Percentiles rank a stretch among this genome's conserved stretches.
phyloP scores from a whole-genome alignment of 1,284 basidiomycete genomes.

The Neonothopanus nambi region DNA sequence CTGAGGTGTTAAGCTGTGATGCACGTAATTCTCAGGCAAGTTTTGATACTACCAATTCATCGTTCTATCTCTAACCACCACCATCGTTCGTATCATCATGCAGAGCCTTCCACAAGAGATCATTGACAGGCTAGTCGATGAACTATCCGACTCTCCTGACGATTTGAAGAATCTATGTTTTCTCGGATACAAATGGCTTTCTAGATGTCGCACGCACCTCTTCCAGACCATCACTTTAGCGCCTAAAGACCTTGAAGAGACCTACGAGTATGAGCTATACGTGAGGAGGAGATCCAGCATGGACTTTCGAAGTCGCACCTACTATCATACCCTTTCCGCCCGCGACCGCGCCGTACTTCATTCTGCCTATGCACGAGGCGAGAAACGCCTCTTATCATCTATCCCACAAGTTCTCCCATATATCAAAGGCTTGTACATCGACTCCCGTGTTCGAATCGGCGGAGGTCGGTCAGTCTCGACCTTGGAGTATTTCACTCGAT shows the following conservation, averaged over 20 bases:
- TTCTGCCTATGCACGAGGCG: neutral
- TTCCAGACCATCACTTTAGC: conserved; percentile 1
- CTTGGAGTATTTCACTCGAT: neutral
- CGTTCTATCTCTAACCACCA: neutral
- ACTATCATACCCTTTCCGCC: neutral
- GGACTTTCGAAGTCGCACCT: neutral
- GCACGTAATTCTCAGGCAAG: no score
- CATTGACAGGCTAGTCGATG: conserved; percentile 5
- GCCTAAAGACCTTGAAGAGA: neutral
- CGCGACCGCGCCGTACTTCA: neutral
- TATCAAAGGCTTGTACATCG: neutral
- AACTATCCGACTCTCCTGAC: neutral
- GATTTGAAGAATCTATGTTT: neutral
- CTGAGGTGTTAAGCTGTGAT: no score
- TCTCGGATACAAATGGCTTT: neutral
- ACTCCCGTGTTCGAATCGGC: conserved; percentile 3
- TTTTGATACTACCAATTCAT: no score
- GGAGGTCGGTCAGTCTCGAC: neutral
- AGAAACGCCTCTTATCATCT: neutral
- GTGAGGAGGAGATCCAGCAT: neutral
- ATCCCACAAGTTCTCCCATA: neutral
- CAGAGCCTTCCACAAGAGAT: conserved; percentile 3
- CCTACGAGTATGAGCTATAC: neutral
- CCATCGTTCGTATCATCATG: neutral
- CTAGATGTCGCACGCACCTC: neutral